These are phyloP conservation scores for Crithidia expoeki DNA, from an alignment of 208 protist genomes.

Conservation along the genomic window DNA sequence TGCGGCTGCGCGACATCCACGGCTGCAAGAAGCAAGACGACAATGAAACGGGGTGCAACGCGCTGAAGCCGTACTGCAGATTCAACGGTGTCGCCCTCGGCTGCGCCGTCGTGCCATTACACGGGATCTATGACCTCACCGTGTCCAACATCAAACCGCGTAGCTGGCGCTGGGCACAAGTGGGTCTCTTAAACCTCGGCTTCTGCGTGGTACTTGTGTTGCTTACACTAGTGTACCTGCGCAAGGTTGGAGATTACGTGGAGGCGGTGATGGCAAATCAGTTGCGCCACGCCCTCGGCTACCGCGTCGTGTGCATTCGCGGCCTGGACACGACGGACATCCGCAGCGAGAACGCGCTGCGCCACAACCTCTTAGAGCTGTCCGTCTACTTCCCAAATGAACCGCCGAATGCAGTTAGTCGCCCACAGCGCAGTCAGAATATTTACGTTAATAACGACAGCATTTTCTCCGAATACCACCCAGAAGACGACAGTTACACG, in stretches of 20 bases:
- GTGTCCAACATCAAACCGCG: conserved; percentile 69
- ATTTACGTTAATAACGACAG: conserved; percentile 11
- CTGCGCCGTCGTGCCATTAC: conserved; percentile 61
- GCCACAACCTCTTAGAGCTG: conserved; percentile 42
- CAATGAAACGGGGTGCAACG: conserved; percentile 62
- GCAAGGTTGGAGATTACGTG: conserved; percentile 56
- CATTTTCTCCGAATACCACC: conserved; percentile 16
- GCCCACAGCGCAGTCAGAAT: neutral
- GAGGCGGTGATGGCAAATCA: conserved; percentile 63
- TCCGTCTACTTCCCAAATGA: conserved; percentile 57
- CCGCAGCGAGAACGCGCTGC: conserved; percentile 40
- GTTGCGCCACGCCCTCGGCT: conserved; percentile 68
- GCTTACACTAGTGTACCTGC: conserved; percentile 54
- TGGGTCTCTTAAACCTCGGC: conserved; percentile 65
- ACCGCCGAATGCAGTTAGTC: conserved; percentile 1
- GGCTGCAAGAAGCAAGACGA: conserved; percentile 40
- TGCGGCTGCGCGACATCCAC: conserved; percentile 56
- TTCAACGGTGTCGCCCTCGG: conserved; percentile 41
- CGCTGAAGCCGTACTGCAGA: conserved; percentile 58
- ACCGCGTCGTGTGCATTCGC: conserved; percentile 78
- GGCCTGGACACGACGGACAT: conserved; percentile 48
- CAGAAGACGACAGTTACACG: conserved; percentile 36
- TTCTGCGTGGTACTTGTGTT: conserved; percentile 63
- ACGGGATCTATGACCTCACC: conserved; percentile 83
- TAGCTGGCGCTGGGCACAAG: conserved; percentile 59